phyloP scores from a whole-genome alignment of 371 early-diverging fungal genomes.

The Mucor racemosus region DNA sequence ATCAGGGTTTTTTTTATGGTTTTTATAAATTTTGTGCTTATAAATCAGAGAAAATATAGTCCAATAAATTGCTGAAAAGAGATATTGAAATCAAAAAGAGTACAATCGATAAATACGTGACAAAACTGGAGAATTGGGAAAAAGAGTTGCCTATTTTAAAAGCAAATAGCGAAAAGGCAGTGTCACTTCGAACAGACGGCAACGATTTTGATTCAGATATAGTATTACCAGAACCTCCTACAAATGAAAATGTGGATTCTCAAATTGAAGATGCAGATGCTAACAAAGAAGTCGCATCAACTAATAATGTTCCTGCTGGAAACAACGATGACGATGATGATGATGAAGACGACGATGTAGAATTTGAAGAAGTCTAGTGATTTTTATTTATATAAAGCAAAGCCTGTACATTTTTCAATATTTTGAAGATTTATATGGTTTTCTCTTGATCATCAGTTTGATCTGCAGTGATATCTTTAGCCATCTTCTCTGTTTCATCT shows the following conservation, averaged over 20 bases:
- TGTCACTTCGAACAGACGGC: slow-evolving; percentile 16
- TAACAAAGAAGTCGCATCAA: not conserved
- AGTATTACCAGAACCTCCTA: not conserved
- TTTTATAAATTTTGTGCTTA: not conserved
- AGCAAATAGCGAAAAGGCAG: slow-evolving; percentile 21
- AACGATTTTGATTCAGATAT: slow-evolving; percentile 26
- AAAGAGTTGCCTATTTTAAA: slow-evolving; percentile 24
- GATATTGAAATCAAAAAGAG: slow-evolving; percentile 35
- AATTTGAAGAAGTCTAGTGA: slow-evolving; percentile 40
- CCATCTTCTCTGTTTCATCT: not conserved
- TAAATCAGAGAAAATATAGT: slow-evolving; percentile 6
- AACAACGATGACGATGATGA: slow-evolving; percentile 3
- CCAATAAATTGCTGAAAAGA: slow-evolving; percentile 23
- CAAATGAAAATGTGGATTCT: not conserved
- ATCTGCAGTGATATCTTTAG: not conserved
- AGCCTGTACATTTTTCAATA: not conserved
- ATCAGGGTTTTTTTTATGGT: not conserved
- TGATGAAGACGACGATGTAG: slow-evolving; percentile 32
- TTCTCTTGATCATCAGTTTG: not conserved
- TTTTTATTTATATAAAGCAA: not conserved
- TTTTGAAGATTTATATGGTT: slow-evolving; percentile 4
- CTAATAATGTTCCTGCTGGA: not conserved
- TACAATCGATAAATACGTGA: slow-evolving; percentile 26
- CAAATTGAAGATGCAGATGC: too few species aligned
- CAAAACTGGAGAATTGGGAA: slow-evolving; percentile 30